Percentiles rank a stretch among this genome's conserved stretches.
These are phyloP conservation scores for Leccinum boreale DNA, from an alignment of 768 basidiomycete species.

Conservation along the genomic window DNA sequence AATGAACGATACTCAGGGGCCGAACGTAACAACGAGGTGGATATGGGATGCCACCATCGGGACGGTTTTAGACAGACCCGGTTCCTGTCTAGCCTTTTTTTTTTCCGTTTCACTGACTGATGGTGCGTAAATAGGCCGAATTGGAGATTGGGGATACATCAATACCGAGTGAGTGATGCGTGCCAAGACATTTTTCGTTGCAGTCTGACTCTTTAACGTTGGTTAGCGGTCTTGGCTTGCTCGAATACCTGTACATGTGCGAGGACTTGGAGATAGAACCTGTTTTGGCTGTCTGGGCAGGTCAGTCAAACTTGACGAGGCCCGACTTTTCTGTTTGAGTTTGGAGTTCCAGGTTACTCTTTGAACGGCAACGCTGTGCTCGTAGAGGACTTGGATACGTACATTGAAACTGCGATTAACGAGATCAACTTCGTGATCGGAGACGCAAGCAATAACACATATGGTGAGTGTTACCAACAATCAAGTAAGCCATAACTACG, in stretches of 20 bases:
- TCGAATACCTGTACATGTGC: neutral
- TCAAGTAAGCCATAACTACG: neutral
- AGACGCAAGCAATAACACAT: neutral
- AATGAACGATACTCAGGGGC: conserved; percentile 37
- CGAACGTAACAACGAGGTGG: conserved; percentile 51
- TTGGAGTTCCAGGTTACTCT: neutral
- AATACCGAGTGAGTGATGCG: conserved; percentile 31
- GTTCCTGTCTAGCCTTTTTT: neutral
- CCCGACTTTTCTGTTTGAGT: neutral
- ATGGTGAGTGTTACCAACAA: neutral
- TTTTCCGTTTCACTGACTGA: neutral
- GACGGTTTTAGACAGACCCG: conserved; percentile 46
- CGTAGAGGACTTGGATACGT: neutral
- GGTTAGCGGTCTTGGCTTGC: neutral
- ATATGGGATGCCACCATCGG: conserved; percentile 64
- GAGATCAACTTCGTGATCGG: neutral
- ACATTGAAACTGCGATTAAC: neutral
- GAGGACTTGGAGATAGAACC: neutral
- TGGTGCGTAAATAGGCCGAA: conserved; percentile 34
- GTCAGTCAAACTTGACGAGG: neutral
- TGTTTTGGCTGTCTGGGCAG: neutral
- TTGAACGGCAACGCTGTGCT: neutral
- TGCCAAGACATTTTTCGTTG: neutral
- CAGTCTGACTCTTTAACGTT: neutral
- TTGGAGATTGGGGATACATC: conserved; percentile 56